Percentiles rank a stretch among this genome's conserved stretches.
Conservation (phyloP, 2,329 filamentous ascomycete genomes). For the Fusarium circinatum region DNA sequence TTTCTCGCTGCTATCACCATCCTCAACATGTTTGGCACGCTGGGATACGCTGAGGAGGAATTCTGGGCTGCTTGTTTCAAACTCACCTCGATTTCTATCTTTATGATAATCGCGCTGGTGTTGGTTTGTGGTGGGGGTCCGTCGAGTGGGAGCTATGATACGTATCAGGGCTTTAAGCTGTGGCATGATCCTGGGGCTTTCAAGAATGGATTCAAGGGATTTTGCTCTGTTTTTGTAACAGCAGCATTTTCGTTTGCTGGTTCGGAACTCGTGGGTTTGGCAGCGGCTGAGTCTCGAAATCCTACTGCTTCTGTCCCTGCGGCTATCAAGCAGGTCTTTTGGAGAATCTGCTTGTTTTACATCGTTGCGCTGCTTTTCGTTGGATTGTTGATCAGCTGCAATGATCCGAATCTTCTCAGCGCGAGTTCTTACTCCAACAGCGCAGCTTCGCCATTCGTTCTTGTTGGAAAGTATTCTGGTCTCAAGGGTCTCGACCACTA, state of each 20-base stretch:
- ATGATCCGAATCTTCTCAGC: slow-evolving; percentile 56
- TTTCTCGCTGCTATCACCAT: slow-evolving; percentile 62
- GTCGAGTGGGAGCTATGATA: slow-evolving; percentile 53
- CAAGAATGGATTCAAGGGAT: slow-evolving; percentile 76
- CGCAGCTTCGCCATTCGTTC: slow-evolving; percentile 59
- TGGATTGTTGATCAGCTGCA: slow-evolving; percentile 56
- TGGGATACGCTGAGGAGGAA: slow-evolving; percentile 65
- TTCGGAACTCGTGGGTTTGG: slow-evolving; percentile 75
- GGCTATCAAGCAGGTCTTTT: slow-evolving; percentile 80
- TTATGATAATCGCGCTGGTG: slow-evolving; percentile 70
- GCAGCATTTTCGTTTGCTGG: slow-evolving; percentile 76
- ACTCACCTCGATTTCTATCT: slow-evolving; percentile 65
- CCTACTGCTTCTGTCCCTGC: slow-evolving; percentile 77
- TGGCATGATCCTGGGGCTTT: slow-evolving; percentile 60
- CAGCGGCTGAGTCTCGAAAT: slow-evolving; percentile 74
- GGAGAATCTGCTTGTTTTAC: slow-evolving; percentile 62
- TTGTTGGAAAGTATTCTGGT: slow-evolving; percentile 60
- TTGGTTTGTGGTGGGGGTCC: slow-evolving; percentile 68
- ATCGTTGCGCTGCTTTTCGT: slow-evolving; percentile 60
- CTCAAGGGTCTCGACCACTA: slow-evolving; percentile 61
- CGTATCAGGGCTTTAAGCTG: slow-evolving; percentile 55
- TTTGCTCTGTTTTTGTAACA: slow-evolving; percentile 76
- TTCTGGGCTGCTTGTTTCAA: slow-evolving; percentile 67
- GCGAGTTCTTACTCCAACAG: slow-evolving; percentile 29
- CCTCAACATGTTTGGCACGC: slow-evolving; percentile 66